Conservation (phyloP, 768 basidiomycete genomes). For the Chlorophyllum brunneum region DNA sequence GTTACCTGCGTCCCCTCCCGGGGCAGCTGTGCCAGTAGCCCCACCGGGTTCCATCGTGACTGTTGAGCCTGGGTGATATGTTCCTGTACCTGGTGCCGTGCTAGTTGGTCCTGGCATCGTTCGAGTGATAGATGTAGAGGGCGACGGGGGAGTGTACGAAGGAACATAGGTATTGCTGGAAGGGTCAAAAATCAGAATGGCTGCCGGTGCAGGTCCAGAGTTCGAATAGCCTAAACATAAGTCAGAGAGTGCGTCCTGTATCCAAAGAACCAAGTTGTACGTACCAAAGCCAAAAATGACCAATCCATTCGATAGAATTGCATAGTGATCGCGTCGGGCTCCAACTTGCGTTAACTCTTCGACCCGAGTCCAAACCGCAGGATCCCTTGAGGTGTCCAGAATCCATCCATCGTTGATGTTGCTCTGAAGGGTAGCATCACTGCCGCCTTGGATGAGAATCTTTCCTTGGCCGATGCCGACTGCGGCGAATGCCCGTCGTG, state of each 20-base stretch:
- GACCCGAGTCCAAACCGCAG: constrained; percentile 58
- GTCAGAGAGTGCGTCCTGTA: constrained; percentile 1
- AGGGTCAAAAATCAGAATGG: constrained; percentile 51
- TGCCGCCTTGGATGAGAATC: constrained; percentile 78
- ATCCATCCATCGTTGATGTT: constrained; percentile 70
- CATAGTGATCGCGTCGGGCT: constrained; percentile 70
- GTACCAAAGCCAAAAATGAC: constrained; percentile 79
- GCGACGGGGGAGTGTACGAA: constrained; percentile 34
- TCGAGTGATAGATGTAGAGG: constrained; percentile 18
- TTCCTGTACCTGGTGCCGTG: constrained; percentile 4
- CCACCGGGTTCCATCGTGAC: constrained; percentile 4
- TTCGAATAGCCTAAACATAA: constrained; percentile 40
- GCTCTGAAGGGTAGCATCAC: constrained; percentile 49
- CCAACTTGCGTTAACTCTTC: constrained; percentile 55
- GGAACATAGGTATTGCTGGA: constrained; percentile 38
- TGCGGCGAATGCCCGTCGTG: constrained; percentile 64
- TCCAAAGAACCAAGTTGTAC: constrained; percentile 21
- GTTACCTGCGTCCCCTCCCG: constrained; percentile 16
- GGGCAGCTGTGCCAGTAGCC: constrained; percentile 21
- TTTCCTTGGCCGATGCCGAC: constrained; percentile 46
- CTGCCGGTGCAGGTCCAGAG: constrained; percentile 48
- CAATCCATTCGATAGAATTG: constrained; percentile 51
- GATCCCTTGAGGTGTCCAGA: constrained; percentile 50
- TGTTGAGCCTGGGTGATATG: neutral
- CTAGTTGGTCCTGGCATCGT: neutral